Evolutionary conservation across 129 eudicot genomes (phyloP).

Genomic region (Helianthus annuus): HanXRQr2.0-SUNRISE NC_035433.2:146979013-146979512

Average conservation of each 20-base stretch:
- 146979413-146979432: slow-evolving; percentile 12
- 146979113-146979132: slow-evolving; percentile 15
- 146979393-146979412: slow-evolving; percentile 25
- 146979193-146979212: slow-evolving; percentile 26
- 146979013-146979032: background rate
- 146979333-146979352: slow-evolving; percentile 30
- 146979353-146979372: slow-evolving; percentile 17
- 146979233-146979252: slow-evolving; percentile 9
- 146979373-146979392: slow-evolving; percentile 44
- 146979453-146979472: background rate
- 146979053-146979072: slow-evolving; percentile 3
- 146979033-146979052: background rate
- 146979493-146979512: background rate
- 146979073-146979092: slow-evolving; percentile 1
- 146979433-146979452: background rate
- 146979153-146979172: background rate
- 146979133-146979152: slow-evolving; percentile 28
- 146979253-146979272: slow-evolving; percentile 17
- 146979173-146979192: slow-evolving; percentile 27
- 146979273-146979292: slow-evolving; percentile 22
- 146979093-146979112: slow-evolving; percentile 11
- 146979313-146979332: slow-evolving; percentile 25
- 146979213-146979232: slow-evolving; percentile 26
- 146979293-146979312: slow-evolving; percentile 26
- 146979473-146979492: slow-evolving; percentile 1